Evolutionary conservation across 2,329 filamentous ascomycete genomes (phyloP), one percentile per base, ranked within the genome.

Genomic region (Paecilomyces niveus): DNA sequence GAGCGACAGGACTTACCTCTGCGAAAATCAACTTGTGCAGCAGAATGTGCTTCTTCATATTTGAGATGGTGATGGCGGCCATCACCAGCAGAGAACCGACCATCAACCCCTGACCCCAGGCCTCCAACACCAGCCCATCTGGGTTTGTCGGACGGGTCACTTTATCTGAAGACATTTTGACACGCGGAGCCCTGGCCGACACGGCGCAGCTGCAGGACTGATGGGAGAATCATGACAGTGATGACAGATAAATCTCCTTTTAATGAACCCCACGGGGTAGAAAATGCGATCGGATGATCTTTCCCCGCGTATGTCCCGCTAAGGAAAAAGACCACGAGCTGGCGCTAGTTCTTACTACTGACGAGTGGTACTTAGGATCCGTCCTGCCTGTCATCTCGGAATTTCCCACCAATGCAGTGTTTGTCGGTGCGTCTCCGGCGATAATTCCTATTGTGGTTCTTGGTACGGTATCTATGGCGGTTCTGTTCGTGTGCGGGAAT

Each of bases 21-120:
- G 78, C 67, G 21, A 82, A 64, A 64, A 82, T 81, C 39, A 82
- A 68, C 62, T 81, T 81, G 62, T 82, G 80, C 8, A 82, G 67
- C 10, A 81, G 64, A n/a, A 79, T 72, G 5, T 74, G 70, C 18
- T 68, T 72, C 22, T 76, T 74, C 79, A 82, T 81, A 54, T 81
- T 81, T n/a, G 76, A 71, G 3, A 80, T 55, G 0, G 79, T 80
- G 54, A 82, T 76, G 0, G 73, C 74, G 13, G 73, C 70, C 78
- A 82, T 81, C 56, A 81, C 76, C 24, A 81, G 62, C 57, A 82
- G 60, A 8, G 76, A 74, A 8, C 80, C 80, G 1, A 82, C 69
- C 77, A 81, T 77, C 58, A 78, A 70, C 32, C 78, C 78, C 60
- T 80, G 78, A 1, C 74, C 75, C 78, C 78, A 80, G 58, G 76